These are phyloP conservation scores for Ceratopteris richardii DNA, from an alignment of 75 land plant species.

Conservation along the genomic window DNA sequence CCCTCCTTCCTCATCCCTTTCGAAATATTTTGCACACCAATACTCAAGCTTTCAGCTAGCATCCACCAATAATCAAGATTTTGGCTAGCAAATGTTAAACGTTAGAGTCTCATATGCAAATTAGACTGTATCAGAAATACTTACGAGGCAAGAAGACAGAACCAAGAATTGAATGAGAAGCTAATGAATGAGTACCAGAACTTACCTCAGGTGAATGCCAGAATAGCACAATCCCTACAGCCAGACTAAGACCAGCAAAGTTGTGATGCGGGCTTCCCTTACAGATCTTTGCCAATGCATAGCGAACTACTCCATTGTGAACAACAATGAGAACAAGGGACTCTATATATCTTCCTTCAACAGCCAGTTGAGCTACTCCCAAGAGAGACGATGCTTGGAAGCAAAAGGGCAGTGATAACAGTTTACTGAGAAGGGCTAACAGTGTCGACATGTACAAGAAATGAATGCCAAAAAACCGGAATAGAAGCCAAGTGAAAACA, in stretches of 20 bases:
- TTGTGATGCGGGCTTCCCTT: conserved; percentile 56
- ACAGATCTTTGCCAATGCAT: conserved; percentile 55
- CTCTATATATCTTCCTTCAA: conserved; percentile 49
- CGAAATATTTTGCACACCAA: too few relatives aligned
- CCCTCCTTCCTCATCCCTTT: too few relatives aligned
- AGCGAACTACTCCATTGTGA: conserved; percentile 60
- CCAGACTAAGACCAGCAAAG: conserved; percentile 77
- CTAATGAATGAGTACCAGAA: too few relatives aligned
- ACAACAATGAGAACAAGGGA: conserved; percentile 36
- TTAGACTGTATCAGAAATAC: too few relatives aligned
- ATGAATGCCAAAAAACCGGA: conserved; percentile 62
- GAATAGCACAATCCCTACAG: conserved; percentile 87
- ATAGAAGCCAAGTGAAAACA: conserved; percentile 73
- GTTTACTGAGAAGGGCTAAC: conserved; percentile 55
- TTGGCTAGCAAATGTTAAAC: too few relatives aligned
- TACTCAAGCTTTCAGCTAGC: too few relatives aligned
- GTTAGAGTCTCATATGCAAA: too few relatives aligned
- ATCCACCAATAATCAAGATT: too few relatives aligned
- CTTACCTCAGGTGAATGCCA: conserved; percentile 79
- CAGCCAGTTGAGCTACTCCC: conserved; percentile 47
- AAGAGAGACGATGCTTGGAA: conserved; percentile 43
- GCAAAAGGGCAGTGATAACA: conserved; percentile 71
- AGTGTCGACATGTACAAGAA: conserved; percentile 80
- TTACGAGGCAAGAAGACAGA: too few relatives aligned
- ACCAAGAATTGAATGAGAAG: too few relatives aligned